These are phyloP conservation scores for Solidago caesia DNA, from an alignment of 129 eudicot genomes.

Conservation along the genomic window DNA sequence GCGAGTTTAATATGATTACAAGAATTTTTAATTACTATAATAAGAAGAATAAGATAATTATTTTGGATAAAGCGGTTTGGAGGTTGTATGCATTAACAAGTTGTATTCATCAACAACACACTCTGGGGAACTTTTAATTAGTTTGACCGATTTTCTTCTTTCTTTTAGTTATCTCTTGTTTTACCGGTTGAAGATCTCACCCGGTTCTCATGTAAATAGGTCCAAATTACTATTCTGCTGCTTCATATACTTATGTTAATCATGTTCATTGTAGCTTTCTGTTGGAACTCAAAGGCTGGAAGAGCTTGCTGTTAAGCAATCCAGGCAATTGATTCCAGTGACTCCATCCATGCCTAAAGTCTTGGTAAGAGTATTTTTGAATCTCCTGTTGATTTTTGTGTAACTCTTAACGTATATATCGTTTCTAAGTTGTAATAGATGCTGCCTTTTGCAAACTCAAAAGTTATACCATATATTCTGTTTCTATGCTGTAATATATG, in stretches of 20 bases:
- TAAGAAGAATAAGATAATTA: neutral
- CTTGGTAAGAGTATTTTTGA: constrained; percentile 47
- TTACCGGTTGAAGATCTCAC: neutral
- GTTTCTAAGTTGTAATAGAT: neutral
- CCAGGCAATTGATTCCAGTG: constrained; percentile 81
- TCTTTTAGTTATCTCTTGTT: neutral
- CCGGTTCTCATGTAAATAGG: neutral
- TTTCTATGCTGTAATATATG: neutral
- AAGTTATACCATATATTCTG: neutral
- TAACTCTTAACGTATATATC: neutral
- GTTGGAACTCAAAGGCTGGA: constrained; percentile 75
- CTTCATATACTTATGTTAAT: constrained; percentile 28
- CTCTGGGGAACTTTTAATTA: neutral
- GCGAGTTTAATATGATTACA: neutral
- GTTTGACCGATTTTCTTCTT: neutral
- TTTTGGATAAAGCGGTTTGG: too few relatives aligned
- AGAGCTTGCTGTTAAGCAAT: constrained; percentile 82
- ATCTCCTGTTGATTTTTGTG: constrained; percentile 8
- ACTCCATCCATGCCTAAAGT: constrained; percentile 77
- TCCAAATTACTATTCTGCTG: neutral
- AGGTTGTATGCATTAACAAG: too few relatives aligned
- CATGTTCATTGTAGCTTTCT: constrained; percentile 45
- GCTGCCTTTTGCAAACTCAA: neutral
- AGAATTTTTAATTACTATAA: neutral
- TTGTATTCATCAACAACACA: neutral